Evolutionary conservation across 768 basidiomycete genomes (phyloP).

Genomic region (Tulasnella sp.): DNA sequence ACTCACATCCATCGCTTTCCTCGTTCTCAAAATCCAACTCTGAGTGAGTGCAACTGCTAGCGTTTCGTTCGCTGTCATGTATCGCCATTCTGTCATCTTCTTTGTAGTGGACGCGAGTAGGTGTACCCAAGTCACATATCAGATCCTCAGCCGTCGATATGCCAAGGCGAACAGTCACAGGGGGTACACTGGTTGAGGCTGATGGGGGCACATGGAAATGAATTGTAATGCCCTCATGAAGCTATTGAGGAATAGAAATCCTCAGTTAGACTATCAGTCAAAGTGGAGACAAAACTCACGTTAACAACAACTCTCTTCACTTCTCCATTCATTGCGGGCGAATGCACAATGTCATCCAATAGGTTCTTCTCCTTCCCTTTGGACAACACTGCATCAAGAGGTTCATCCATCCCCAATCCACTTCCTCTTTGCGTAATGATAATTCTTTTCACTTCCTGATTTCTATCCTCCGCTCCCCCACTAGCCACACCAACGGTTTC

Average conservation of each 20-base stretch:
- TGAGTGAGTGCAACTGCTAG: constrained; percentile 27
- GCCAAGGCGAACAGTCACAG: constrained; percentile 51
- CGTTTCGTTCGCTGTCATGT: too few relatives aligned
- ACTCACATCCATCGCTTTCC: constrained; percentile 29
- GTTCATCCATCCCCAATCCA: constrained; percentile 27
- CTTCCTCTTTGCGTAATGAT: constrained; percentile 49
- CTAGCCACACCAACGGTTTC: constrained; percentile 27
- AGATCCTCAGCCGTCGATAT: constrained; percentile 76
- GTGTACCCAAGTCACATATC: constrained; percentile 63
- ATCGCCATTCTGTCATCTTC: constrained; percentile 84
- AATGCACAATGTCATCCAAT: constrained; percentile 58
- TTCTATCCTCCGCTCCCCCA: constrained; percentile 43
- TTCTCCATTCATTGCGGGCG: constrained; percentile 57
- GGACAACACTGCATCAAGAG: too few relatives aligned
- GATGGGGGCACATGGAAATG: constrained; percentile 44
- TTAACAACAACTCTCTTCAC: constrained; percentile 41
- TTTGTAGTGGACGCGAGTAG: constrained; percentile 66
- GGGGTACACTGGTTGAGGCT: constrained; percentile 25
- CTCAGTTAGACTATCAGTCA: neutral
- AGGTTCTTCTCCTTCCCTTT: constrained; percentile 35
- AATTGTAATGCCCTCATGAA: constrained; percentile 58
- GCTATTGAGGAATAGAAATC: constrained; percentile 29
- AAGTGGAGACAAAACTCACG: neutral
- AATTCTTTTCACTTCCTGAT: constrained; percentile 64
- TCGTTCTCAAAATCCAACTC: constrained; percentile 20